A percentile compares a stretch with the other conserved stretches of the same genome.
Conservation (phyloP, 2,329 filamentous ascomycete species). For the Aspergillus fumigatus region DNA sequence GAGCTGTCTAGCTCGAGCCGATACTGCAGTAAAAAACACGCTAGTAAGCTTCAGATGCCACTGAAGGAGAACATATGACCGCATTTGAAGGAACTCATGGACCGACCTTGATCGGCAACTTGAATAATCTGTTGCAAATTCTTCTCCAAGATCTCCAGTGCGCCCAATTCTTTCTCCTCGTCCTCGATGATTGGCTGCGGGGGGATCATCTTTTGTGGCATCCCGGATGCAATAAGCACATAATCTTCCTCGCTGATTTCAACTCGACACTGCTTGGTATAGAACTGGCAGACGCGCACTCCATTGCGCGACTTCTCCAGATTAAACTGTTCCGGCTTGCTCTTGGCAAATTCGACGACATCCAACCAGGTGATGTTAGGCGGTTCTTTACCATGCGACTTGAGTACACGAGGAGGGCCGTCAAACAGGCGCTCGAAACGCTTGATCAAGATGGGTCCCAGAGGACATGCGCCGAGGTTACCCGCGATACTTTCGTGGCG, state of each 20-base stretch:
- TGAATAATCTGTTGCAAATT: slow-evolving; percentile 73
- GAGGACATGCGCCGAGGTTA: slow-evolving; percentile 76
- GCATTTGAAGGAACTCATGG: background rate
- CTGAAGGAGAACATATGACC: background rate
- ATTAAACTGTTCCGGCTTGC: slow-evolving; percentile 72
- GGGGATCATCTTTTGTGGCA: slow-evolving; percentile 75
- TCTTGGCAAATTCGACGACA: slow-evolving; percentile 76
- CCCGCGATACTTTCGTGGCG: slow-evolving; percentile 82
- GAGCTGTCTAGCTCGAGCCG: slow-evolving; percentile 68
- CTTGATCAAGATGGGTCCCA: slow-evolving; percentile 77
- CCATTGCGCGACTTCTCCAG: slow-evolving; percentile 66
- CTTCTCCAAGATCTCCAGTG: slow-evolving; percentile 76
- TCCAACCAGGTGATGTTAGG: slow-evolving; percentile 74
- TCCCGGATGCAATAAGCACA: slow-evolving; percentile 75
- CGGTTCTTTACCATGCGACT: slow-evolving; percentile 57
- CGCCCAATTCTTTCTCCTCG: slow-evolving; percentile 78
- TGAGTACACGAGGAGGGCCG: slow-evolving; percentile 65
- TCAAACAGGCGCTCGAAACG: slow-evolving; percentile 84
- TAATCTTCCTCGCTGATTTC: slow-evolving; percentile 88
- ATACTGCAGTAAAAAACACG: slow-evolving; percentile 44
- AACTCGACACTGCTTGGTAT: slow-evolving; percentile 72
- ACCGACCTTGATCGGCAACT: slow-evolving; percentile 68
- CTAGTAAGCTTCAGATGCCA: background rate
- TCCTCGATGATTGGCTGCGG: slow-evolving; percentile 79
- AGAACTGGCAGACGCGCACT: slow-evolving; percentile 71